A percentile compares a stretch with the other conserved stretches of the same genome.
These are phyloP conservation scores for Mycena filopes DNA, from an alignment of 768 basidiomycete genomes.

Conservation along the genomic window DNA sequence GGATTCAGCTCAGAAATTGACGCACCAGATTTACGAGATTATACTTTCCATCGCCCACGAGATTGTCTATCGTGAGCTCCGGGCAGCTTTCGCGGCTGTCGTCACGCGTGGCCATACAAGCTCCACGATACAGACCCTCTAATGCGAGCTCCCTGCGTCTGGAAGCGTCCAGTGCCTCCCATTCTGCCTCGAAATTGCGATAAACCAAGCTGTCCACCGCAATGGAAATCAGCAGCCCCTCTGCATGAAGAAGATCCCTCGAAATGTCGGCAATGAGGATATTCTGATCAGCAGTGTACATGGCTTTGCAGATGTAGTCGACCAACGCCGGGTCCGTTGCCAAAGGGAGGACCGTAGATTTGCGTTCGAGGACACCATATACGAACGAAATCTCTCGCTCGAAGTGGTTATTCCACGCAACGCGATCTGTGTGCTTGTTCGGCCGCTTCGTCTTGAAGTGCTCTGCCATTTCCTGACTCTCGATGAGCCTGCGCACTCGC, in stretches of 20 bases:
- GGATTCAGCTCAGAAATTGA: background rate
- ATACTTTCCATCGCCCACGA: constrained; percentile 17
- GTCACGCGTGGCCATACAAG: constrained; percentile 7
- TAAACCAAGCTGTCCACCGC: background rate
- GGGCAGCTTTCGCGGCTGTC: constrained; percentile 22
- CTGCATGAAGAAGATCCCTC: background rate
- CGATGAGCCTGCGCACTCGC: too few species aligned
- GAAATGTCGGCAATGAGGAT: background rate
- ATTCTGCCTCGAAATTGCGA: constrained; percentile 6
- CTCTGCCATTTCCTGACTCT: too few species aligned
- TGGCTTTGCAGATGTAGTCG: background rate
- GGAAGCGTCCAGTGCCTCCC: background rate
- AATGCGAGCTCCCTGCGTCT: constrained; percentile 9
- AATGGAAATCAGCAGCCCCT: background rate
- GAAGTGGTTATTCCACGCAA: constrained; percentile 8
- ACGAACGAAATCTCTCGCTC: background rate
- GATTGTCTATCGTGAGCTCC: constrained; percentile 21
- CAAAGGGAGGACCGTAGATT: background rate
- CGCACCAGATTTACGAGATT: constrained; percentile 23
- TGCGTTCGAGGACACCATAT: background rate
- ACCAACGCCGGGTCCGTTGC: background rate
- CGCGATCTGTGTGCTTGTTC: constrained; percentile 5
- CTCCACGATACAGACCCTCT: constrained; percentile 24
- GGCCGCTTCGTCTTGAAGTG: background rate
- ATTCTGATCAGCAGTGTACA: background rate